phyloP scores from a whole-genome alignment of 2,329 filamentous ascomycete genomes.

The Talaromyces sp. region DNA sequence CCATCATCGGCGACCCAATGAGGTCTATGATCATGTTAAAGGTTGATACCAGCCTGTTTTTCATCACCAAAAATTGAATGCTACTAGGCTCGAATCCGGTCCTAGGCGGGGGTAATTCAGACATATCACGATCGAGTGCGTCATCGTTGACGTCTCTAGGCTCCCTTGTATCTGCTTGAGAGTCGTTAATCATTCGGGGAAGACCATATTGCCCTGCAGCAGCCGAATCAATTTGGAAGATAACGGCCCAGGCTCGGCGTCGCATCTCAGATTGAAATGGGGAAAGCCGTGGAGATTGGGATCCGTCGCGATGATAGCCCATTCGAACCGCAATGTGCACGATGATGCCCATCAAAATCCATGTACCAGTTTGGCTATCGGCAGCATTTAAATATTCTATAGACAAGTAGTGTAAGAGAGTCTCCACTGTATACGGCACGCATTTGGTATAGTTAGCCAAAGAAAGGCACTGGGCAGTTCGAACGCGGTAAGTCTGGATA shows the following conservation, averaged over 20 bases:
- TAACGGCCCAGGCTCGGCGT: conserved; percentile 25
- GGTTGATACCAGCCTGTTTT: conserved; percentile 9
- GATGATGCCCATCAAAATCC: conserved; percentile 23
- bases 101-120: conserved; percentile 23
- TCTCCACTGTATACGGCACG: conserved; percentile 8
- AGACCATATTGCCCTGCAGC: conserved; percentile 34
- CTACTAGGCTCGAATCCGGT: conserved; percentile 14
- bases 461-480: conserved; percentile 8
- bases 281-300: conserved; percentile 30
- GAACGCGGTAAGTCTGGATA: conserved; percentile 7
- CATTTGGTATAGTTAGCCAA: conserved; percentile 12
- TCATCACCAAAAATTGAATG: conserved; percentile 6
- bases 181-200: conserved; percentile 33
- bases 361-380: conserved; percentile 15
- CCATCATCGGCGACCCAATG: conserved; percentile 2
- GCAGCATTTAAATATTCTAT: conserved; percentile 18
- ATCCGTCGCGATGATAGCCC: conserved; percentile 40
- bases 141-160: conserved; percentile 38
- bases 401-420: conserved; percentile 3
- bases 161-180: conserved; percentile 33
- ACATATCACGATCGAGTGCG: conserved; percentile 34
- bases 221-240: conserved; percentile 34
- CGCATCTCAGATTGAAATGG: conserved; percentile 33
- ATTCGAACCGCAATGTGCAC: conserved; percentile 29
- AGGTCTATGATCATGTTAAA: conserved; percentile 3